Percentiles rank a stretch among this genome's conserved stretches.
Evolutionary conservation across 129 eudicot species (phyloP).

Genomic region (Escallonia herrerae): DNA sequence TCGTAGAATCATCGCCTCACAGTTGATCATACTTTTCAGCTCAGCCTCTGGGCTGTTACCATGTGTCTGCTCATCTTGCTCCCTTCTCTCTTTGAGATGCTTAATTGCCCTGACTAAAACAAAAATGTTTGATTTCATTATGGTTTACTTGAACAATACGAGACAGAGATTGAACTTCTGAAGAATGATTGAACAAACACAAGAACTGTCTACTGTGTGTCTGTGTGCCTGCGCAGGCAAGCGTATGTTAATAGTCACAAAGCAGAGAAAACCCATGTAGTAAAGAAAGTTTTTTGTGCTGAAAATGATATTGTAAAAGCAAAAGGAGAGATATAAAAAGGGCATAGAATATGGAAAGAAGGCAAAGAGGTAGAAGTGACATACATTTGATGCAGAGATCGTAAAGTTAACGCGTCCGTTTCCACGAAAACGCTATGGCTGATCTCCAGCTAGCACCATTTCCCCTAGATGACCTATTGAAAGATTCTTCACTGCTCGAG

Average conservation of each 20-base stretch:
- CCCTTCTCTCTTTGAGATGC: neutral
- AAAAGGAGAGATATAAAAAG: too few relatives aligned
- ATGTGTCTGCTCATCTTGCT: neutral
- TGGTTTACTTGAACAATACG: neutral
- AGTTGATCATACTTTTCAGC: neutral
- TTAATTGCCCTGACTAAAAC: neutral
- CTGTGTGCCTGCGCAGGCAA: too few relatives aligned
- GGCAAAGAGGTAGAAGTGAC: too few relatives aligned
- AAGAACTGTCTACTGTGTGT: neutral
- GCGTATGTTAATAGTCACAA: neutral
- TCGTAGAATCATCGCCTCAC: neutral
- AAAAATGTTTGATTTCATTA: neutral
- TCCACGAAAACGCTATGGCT: constrained; percentile 8
- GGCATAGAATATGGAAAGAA: too few relatives aligned
- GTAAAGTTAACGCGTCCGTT: neutral
- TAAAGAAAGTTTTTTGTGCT: neutral
- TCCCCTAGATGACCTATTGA: constrained; percentile 6
- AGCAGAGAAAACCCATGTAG: neutral
- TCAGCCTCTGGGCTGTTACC: neutral
- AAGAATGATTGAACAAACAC: neutral
- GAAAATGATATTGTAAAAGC: neutral
- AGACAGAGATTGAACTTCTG: neutral
- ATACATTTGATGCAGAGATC: neutral
- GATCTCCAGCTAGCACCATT: neutral
- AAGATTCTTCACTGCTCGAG: constrained; percentile 20